Evolutionary conservation across 441 rosid genomes (phyloP).

Genomic region (Flueggea neowawraea): DNA sequence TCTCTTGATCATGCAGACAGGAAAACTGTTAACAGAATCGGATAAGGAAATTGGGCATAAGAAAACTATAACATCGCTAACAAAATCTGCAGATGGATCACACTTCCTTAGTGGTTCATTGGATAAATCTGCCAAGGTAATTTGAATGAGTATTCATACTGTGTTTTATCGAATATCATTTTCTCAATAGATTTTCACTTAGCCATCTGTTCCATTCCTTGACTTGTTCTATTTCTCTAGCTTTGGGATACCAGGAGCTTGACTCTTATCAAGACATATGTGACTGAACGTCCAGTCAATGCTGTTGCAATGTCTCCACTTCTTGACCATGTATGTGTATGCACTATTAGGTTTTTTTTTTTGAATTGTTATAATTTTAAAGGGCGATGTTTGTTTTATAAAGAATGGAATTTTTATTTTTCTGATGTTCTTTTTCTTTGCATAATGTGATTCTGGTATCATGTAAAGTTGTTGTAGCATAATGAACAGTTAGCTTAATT

Average conservation of each 20-base stretch:
- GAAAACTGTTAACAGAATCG: conserved; percentile 65
- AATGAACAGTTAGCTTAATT: too few relatives aligned
- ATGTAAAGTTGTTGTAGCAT: too few relatives aligned
- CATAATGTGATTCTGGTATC: too few relatives aligned
- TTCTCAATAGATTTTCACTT: neutral
- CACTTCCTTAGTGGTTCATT: conserved; percentile 85
- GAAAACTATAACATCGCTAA: conserved; percentile 72
- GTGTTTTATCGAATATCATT: neutral
- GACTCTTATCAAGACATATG: conserved; percentile 77
- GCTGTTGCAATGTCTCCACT: conserved; percentile 97
- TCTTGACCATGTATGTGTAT: conserved; percentile 69
- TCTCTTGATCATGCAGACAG: conserved; percentile 50
- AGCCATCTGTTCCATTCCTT: conserved; percentile 5
- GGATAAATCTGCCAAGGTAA: conserved; percentile 93
- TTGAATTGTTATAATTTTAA: neutral
- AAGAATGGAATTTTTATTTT: too few relatives aligned
- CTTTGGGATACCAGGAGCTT: conserved; percentile 79
- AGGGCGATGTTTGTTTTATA: too few relatives aligned
- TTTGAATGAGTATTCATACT: neutral
- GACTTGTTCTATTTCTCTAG: conserved; percentile 30
- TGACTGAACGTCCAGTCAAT: conserved; percentile 77
- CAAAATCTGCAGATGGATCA: conserved; percentile 73
- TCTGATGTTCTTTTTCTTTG: too few relatives aligned
- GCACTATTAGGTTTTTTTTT: neutral
- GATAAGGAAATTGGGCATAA: conserved; percentile 73